Base-by-base conservation (phyloP, 2,329 filamentous ascomycete species). In the Colletotrichum sidae region DNA sequence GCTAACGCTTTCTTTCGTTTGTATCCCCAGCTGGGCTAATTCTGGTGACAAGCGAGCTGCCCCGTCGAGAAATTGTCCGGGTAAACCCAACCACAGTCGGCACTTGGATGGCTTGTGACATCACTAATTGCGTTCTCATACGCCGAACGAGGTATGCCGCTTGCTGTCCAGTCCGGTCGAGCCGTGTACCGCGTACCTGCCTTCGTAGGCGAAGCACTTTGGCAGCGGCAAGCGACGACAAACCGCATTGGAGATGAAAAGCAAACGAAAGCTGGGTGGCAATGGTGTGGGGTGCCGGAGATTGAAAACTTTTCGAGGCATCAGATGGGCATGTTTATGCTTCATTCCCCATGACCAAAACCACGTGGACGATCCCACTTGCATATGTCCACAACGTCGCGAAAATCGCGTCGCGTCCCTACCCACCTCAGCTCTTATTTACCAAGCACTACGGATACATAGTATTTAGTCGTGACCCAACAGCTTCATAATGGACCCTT, bases 41-140 rank as follows among this genome's bases (percentile, higher is more conserved):
- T 42, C 59, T 65, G 58, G 52, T 49, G 60, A 51, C 58, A 52
- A 57, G 53, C 63, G 35, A 63, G 37, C 45, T 57, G 37, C 58
- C 46, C 62, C 58, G 44, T 65, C 46, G n/a, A 62, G 41, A 53
- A 55, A 50, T 10, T 53, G 50, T 49, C 62, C 52, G 47, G 57
- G 46, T 38, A 41, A 62, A 41, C 58, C 62, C 52, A 65, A 47
- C 47, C 62, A 56, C 13, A 53, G 15, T 56, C 58, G 63, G 63
- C 63, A 65, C 42, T 65, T 65, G 46, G 33, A 34, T 65, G 41
- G 53, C 37, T 55, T 15, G 63, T 65, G 57, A 65, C 63, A 65
- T 65, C 46, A 56, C 51, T 44, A 34, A 38, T 46, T 17, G 38
- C 38, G 37, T 60, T 37, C 17, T 5, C 25, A 25, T 25, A 25